Evolutionary conservation across 1,284 basidiomycete species (phyloP).

Genomic region (Cryptococcus deneoformans): DNA sequence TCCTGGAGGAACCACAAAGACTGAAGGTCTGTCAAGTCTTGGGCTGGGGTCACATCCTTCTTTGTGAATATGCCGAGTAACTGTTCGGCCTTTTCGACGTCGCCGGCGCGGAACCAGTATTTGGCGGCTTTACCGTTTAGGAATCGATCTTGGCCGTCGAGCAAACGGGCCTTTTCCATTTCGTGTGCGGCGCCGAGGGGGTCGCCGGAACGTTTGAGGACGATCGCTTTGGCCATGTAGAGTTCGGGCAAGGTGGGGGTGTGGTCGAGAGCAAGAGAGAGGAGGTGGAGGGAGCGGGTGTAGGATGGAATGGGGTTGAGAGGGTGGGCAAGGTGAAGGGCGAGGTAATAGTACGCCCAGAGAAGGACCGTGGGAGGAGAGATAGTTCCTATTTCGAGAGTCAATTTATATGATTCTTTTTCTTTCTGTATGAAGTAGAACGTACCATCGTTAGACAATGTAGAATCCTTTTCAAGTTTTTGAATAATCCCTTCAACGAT

Average conservation of each 20-base stretch:
- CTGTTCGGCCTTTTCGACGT: constrained; percentile 68
- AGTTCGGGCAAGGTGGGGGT: constrained; percentile 95
- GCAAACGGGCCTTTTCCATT: constrained; percentile 75
- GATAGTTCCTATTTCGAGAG: constrained; percentile 12
- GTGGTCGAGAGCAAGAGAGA: constrained; percentile 69
- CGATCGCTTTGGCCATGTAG: constrained; percentile 75
- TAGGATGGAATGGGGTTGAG: constrained; percentile 52
- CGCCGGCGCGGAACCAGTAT: constrained; percentile 78
- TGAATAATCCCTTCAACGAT: constrained; percentile 60
- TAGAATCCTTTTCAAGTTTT: constrained; percentile 44
- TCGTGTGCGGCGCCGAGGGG: constrained; percentile 67
- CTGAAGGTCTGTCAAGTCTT: constrained; percentile 95
- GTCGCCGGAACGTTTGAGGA: constrained; percentile 86
- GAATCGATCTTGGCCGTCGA: constrained; percentile 96
- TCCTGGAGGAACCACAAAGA: constrained; percentile 84
- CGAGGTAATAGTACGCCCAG: constrained; percentile 94
- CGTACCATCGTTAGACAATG: constrained; percentile 40
- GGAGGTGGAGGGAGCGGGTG: constrained; percentile 61
- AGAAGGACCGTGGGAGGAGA: constrained; percentile 81
- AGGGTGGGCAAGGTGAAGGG: constrained; percentile 78
- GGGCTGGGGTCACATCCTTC: constrained; percentile 71
- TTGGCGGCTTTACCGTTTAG: constrained; percentile 93
- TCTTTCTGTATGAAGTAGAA: constrained; percentile 7
- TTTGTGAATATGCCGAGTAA: constrained; percentile 85
- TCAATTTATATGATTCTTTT: not conserved